A percentile compares a stretch with the other conserved stretches of the same genome.
These are phyloP conservation scores for Malbranchea zuffiana DNA, from an alignment of 2,329 filamentous ascomycete species.

Conservation along the genomic window DNA sequence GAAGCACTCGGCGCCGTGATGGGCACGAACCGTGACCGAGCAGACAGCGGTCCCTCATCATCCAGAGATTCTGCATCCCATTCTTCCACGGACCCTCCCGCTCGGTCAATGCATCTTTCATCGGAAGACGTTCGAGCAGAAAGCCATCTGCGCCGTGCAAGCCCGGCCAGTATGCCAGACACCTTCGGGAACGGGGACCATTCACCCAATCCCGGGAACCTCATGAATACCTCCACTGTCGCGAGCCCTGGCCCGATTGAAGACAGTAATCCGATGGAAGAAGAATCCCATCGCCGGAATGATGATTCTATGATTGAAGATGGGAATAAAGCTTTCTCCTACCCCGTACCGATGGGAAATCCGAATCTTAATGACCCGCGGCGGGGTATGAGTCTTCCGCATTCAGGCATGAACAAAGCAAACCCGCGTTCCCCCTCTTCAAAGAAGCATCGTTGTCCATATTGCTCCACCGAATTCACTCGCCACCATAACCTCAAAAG, in stretches of 20 bases:
- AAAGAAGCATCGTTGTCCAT: conserved; percentile 94
- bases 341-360: conserved; percentile 46
- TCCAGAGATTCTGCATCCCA: neutral
- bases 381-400: conserved; percentile 49
- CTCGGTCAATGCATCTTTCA: conserved; percentile 37
- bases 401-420: conserved; percentile 44
- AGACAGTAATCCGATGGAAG: conserved; percentile 34
- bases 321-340: conserved; percentile 50
- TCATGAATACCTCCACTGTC: conserved; percentile 40
- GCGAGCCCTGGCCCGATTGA: conserved; percentile 39
- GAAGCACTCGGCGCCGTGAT: conserved; percentile 30
- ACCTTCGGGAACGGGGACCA: conserved; percentile 43
- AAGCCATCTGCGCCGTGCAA: conserved; percentile 8
- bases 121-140: conserved; percentile 26
- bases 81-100: conserved; percentile 7
- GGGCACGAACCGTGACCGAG: conserved; percentile 26
- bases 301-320: conserved; percentile 30
- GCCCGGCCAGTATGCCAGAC: conserved; percentile 22
- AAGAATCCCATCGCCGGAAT: conserved; percentile 29
- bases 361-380: conserved; percentile 40
- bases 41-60: conserved; percentile 15
- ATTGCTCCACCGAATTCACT: conserved; percentile 93
- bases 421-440: conserved; percentile 59
- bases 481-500: conserved; percentile 96
- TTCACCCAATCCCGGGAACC: conserved; percentile 37